Evolutionary conservation across 2,329 filamentous ascomycete species (phyloP).

Genomic region (Aspergillus neoniger): DNA sequence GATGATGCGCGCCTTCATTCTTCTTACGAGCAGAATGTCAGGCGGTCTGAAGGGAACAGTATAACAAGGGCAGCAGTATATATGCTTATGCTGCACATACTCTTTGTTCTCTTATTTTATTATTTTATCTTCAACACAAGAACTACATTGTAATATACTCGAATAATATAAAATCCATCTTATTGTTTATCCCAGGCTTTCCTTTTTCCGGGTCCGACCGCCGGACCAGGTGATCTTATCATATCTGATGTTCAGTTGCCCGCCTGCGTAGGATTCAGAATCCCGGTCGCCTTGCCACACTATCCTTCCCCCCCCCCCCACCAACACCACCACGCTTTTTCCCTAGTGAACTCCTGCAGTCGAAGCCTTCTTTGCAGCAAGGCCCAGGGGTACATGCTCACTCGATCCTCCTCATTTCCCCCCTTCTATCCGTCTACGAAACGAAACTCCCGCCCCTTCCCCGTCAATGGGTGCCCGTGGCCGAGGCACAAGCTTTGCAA

Average conservation of each 20-base stretch:
- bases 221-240: constrained; percentile 26
- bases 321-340: constrained; percentile 11
- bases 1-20: constrained; percentile 8
- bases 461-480: constrained; percentile 11
- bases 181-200: too few relatives aligned
- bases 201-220: constrained; percentile 15
- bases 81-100: not conserved
- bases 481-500: constrained; percentile 12
- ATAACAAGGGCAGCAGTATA: not conserved
- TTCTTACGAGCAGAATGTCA: constrained; percentile 6
- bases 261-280: constrained; percentile 12
- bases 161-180: too few relatives aligned
- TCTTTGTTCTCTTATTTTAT: not conserved
- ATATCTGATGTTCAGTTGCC: constrained; percentile 25
- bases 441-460: not conserved
- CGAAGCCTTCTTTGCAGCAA: constrained; percentile 12
- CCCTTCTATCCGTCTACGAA: not conserved
- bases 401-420: not conserved
- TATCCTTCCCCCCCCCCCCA: constrained; percentile 12
- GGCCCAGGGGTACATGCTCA: constrained; percentile 5
- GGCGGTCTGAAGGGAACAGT: constrained; percentile 1
- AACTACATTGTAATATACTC: too few relatives aligned
- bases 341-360: constrained; percentile 10
- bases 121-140: not conserved
- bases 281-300: constrained; percentile 13